Base-by-base conservation (phyloP, 495 filamentous ascomycete species). In the Pyrenula massariospora region DNA sequence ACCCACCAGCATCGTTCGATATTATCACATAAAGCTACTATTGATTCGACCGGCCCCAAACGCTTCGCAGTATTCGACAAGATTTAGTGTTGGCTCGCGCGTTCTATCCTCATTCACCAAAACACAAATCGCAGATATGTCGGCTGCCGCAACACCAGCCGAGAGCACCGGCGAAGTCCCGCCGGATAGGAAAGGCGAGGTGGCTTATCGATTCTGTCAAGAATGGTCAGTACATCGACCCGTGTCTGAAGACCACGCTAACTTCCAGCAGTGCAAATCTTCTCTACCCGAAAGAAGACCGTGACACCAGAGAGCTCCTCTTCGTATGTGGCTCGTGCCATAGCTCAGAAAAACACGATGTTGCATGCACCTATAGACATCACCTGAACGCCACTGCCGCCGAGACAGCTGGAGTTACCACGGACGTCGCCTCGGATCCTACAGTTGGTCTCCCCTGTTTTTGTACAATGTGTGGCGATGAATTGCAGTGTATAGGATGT, bases 361-460 rank as follows among this genome's bases (percentile, higher is more conserved):
- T 87, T 42, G 79, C 86, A 53, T 96, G 91, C 70, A 86, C 96
- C 63, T 96, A 88, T 74, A 85, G 92, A 62, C 94, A 97, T 73
- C 81, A 89, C 57, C 82, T 96, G 54, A 87, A 86, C 73, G 91
- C 84, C 59, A 84, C 88, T 53, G 87, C 91, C 12, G 91, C 91
- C 54, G 92, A 96, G 71, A 97, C 93, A 52, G 92, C 94, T 53
- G 93, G 93, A 70, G 92, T 97, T 57, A 96, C 91, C 48, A 88
- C 94, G 71, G 93, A 99, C 72, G 91, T 99, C 57, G 89, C 82
- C 67, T 87, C 84, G 60, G 93, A 99, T 78, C 93, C 93, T 69
- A 99, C 94, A 83, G 91, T 97, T 81, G 77, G 91, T 95, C 62
- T 70, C 63, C 67, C 72, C 60, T 62, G 62, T 65, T 70, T 79